Base-by-base conservation (phyloP, 2,329 filamentous ascomycete species). In the Pezicula radicicola region DNA sequence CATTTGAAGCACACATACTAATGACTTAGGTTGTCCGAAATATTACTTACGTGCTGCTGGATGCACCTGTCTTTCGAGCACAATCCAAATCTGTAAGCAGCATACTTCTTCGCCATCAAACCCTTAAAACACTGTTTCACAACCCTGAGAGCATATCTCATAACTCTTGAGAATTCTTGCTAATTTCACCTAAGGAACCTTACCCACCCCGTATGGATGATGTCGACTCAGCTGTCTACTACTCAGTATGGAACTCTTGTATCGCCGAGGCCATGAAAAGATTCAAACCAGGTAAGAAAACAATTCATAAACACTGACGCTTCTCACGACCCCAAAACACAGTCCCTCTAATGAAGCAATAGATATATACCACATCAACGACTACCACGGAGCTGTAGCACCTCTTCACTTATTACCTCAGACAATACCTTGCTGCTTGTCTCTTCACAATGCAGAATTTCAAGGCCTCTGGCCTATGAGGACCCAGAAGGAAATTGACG, bases 181-280 rank as follows among this genome's bases (percentile, higher is more conserved):
- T 25, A 25, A 25, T 25, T 7, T 25, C 25, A 25, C 6, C 6
- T 7, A 71, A 77, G 18, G 80, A 87, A 55, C 84, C 84, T 0
- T 87, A 87, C 60, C 84, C 84, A 15, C 73, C 82, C 36, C 78
- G 84, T 30, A 88, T 88, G 84, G 84, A 88, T 63, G 84, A 88
- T 62, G 72, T 87, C 49, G 81, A 85, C 55, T 83, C 78, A 56
- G 84, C 84, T 12, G 80, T 88, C 44, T 85, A 86, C 67, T 87
- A 87, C 63, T 85, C 81, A 2, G 83, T 82, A 3, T 88, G 84
- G 84, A 88, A 88, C 57, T 80, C 83, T 65, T 88, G 84, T 63
- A 86, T 88, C 59, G 82, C 84, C 7, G 76, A 84, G 58, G 71
- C 82, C 1, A 78, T 86, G 57, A 76, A 77, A 51, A 78, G 84